Conservation (phyloP, 306 rosid genomes). For the Chamaecrista fasciculata region DNA sequence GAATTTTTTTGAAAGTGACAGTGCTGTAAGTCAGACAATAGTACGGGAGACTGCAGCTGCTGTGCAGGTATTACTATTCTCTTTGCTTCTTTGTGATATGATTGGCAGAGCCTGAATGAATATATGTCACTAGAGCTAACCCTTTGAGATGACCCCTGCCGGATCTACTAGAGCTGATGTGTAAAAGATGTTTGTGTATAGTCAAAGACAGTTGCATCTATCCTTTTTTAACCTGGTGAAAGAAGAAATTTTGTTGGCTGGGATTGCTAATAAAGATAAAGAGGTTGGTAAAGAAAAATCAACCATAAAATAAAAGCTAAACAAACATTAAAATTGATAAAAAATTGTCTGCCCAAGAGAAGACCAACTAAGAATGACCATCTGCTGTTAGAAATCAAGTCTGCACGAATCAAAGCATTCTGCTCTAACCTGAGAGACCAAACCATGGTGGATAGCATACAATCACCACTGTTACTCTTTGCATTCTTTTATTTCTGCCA, state of each 20-base stretch:
- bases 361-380: neutral
- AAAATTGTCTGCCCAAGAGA: neutral
- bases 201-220: neutral
- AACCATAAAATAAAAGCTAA: no score
- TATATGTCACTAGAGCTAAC: neutral
- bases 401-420: neutral
- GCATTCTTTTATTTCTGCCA: neutral
- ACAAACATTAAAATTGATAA: no score
- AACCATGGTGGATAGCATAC: neutral
- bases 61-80: slow-evolving; percentile 66
- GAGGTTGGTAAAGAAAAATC: neutral
- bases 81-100: slow-evolving; percentile 25
- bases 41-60: slow-evolving; percentile 96
- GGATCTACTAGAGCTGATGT: neutral
- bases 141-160: neutral
- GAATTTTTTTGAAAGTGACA: slow-evolving; percentile 71
- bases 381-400: neutral
- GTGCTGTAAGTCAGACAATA: slow-evolving; percentile 80
- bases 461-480: neutral
- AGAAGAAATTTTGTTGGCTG: neutral
- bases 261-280: neutral
- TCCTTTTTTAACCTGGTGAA: neutral
- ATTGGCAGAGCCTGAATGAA: slow-evolving; percentile 18
- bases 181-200: neutral
- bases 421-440: neutral